Evolutionary conservation across 73 alveolate genomes (phyloP), one percentile per base, ranked within the genome.

Genomic region (Tetrahymena borealis): DNA sequence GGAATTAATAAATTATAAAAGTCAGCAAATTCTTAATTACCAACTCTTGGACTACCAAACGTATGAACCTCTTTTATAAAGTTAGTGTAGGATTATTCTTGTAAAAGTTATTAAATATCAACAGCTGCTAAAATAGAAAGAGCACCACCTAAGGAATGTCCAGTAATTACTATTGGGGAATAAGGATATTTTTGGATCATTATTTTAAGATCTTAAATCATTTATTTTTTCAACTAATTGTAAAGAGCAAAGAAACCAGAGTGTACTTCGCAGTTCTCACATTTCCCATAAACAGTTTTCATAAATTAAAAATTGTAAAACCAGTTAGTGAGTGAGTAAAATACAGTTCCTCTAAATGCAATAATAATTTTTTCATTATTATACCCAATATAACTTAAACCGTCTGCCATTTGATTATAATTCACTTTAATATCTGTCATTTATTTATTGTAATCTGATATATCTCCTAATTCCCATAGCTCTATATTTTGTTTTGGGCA

Each of bases 111-210:
- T 13, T 60, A 60, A 60, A 60, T 60, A 24, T 60, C 85, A n/a
- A 60, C 85, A 18, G 85, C 85, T 60, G 95, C 95, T 39, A 79
- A 90, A 6, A 91, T 79, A 32, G 95, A 78, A 15, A 93, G 32
- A 1, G 95, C 93, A 28, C 95, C 95, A 31, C 95, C 95, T 90
- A 93, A 85, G 37, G 93, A 79, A 79, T 93, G 95, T 8, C 95
- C 95, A 38, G 95, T 93, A 33, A 93, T 36, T 40, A 42, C 60
- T 13, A 93, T 38, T 93, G 38, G 33, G 13, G 95, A 91, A 79
- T 78, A 32, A 32, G 95, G 93, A 32, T 93, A 85, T 32, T 79
- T 79, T 11, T 20, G 39, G 6, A 38, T 37, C 40, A 93, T 36
- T 15, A 39, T 40, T 90, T 93, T 24, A 2, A 90, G 78, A n/a